Evolutionary conservation across 495 filamentous ascomycete species (phyloP).

Genomic region (Aspergillus bridgeri): DNA sequence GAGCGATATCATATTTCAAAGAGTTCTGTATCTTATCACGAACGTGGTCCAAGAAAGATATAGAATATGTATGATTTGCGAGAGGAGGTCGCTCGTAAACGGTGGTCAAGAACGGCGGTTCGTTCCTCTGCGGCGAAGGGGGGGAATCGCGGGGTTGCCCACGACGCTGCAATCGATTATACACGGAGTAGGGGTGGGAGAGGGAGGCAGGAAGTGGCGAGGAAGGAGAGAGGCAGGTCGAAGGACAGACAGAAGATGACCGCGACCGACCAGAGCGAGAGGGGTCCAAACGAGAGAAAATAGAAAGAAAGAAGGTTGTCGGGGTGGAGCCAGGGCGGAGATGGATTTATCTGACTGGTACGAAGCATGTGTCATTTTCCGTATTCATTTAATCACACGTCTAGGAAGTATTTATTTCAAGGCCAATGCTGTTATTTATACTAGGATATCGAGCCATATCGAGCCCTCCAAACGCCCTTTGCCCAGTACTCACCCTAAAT

Average conservation of each 20-base stretch:
- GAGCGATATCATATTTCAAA: background rate
- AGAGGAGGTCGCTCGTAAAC: background rate
- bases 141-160: background rate
- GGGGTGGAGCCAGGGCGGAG: no score
- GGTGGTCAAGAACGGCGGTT: background rate
- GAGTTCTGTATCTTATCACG: background rate
- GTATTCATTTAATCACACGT: no score
- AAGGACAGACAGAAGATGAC: no score
- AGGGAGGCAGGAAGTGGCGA: background rate
- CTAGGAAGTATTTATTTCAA: no score
- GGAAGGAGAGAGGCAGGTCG: no score
- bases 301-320: background rate
- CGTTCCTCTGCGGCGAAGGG: background rate
- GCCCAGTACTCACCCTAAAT: background rate
- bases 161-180: background rate
- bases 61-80: background rate
- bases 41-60: background rate
- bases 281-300: background rate
- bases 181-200: no score
- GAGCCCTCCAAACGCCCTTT: conserved; percentile 8
- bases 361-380: no score
- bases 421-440: background rate
- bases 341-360: no score
- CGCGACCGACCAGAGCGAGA: no score
- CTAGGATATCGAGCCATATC: background rate